Conservation (phyloP, 495 filamentous ascomycete species). For the Annulohypoxylon stygium region DNA sequence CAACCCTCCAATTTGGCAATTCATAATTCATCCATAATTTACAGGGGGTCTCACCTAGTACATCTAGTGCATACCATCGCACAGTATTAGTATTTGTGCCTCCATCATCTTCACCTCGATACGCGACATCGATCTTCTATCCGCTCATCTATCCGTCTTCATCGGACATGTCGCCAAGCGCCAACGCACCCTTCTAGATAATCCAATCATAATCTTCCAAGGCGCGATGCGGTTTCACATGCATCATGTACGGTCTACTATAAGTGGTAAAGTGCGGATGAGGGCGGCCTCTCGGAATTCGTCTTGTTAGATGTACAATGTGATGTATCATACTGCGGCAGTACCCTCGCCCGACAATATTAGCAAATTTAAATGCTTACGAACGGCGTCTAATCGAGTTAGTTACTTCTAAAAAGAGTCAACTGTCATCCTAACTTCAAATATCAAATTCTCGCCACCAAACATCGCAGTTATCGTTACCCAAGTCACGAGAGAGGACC, state of each 20-base stretch:
- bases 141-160: conserved; percentile 26
- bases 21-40: background rate
- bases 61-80: no score
- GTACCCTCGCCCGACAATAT: background rate
- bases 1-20: background rate
- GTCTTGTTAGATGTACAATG: conserved; percentile 15
- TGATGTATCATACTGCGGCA: conserved; percentile 36
- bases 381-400: conserved; percentile 21
- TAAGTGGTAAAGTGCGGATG: conserved; percentile 24
- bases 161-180: conserved; percentile 31
- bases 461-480: background rate
- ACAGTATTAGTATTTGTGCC: no score
- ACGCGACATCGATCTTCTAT: conserved; percentile 21
- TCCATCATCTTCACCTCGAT: background rate
- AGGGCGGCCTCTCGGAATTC: conserved; percentile 2
- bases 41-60: background rate
- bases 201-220: conserved; percentile 29
- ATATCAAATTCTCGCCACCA: conserved; percentile 2
- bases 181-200: conserved; percentile 13
- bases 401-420: background rate
- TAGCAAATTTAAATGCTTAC: conserved; percentile 2
- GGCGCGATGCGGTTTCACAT: conserved; percentile 9
- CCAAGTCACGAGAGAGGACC: background rate
- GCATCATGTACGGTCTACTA: conserved; percentile 20
- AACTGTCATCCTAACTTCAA: background rate